A percentile compares a stretch with the other conserved stretches of the same genome.
Evolutionary conservation across 2,329 filamentous ascomycete genomes (phyloP).

Genomic region (Volutella citrinella): DNA sequence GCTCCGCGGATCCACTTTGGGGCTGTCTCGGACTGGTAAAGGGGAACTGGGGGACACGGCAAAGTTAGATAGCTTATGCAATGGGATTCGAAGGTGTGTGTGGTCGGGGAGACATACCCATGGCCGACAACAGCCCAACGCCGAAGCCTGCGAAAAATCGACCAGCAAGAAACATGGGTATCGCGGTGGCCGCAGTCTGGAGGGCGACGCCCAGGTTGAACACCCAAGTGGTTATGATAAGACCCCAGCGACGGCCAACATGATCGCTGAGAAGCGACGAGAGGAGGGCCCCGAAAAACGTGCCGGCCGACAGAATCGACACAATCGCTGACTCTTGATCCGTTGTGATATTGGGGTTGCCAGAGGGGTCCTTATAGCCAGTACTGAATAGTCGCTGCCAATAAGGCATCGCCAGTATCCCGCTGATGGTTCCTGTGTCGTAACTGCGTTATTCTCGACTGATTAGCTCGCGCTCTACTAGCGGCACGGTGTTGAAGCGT

Average conservation of each 20-base stretch:
- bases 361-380: conserved; percentile 42
- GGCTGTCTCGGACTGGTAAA: conserved; percentile 68
- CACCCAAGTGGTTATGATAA: conserved; percentile 60
- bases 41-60: too few relatives aligned
- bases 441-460: too few relatives aligned
- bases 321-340: conserved; percentile 62
- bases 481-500: neutral
- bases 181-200: conserved; percentile 58
- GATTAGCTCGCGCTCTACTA: too few relatives aligned
- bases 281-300: conserved; percentile 69
- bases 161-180: conserved; percentile 67
- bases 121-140: conserved; percentile 70
- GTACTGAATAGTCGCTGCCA: conserved; percentile 53
- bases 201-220: conserved; percentile 67
- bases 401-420: conserved; percentile 56
- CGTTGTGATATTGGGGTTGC: conserved; percentile 46
- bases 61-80: too few relatives aligned
- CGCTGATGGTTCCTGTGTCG: too few relatives aligned
- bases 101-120: conserved; percentile 44
- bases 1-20: conserved; percentile 69
- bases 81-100: too few relatives aligned
- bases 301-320: conserved; percentile 73
- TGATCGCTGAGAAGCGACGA: conserved; percentile 61
- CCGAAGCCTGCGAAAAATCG: conserved; percentile 73
- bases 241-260: conserved; percentile 62